Percentiles rank a stretch among this genome's conserved stretches.
Evolutionary conservation across 257 asterid species (phyloP).

Genomic region (Lavandula angustifolia): DNA sequence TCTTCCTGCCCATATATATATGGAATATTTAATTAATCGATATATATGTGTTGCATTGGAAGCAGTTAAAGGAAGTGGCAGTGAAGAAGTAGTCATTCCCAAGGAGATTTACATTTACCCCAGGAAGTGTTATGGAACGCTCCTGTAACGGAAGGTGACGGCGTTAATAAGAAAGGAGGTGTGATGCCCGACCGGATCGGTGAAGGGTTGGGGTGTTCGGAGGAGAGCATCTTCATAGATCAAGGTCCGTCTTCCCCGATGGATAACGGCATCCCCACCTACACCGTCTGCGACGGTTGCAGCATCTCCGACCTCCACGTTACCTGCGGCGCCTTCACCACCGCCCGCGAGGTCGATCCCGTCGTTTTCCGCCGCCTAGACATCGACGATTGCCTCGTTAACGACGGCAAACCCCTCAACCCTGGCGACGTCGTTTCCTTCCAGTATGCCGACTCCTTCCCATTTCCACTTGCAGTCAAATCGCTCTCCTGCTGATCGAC

Average conservation of each 20-base stretch:
- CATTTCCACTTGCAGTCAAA: constrained; percentile 51
- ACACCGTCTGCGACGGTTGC: constrained; percentile 65
- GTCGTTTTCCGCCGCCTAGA: constrained; percentile 44
- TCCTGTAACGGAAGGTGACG: constrained; percentile 3
- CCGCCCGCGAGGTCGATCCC: constrained; percentile 60
- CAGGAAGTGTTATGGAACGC: constrained; percentile 38
- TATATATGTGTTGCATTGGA: constrained; percentile 31
- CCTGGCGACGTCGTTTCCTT: constrained; percentile 49
- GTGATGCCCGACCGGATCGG: constrained; percentile 45
- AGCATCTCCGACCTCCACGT: constrained; percentile 62
- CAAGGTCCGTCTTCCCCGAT: constrained; percentile 54
- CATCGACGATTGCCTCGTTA: constrained; percentile 65
- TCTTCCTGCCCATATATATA: neutral
- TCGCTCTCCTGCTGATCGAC: constrained; percentile 40
- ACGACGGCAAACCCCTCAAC: constrained; percentile 52
- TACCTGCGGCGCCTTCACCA: constrained; percentile 76
- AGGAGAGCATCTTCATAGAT: constrained; percentile 41
- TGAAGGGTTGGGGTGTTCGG: constrained; percentile 34
- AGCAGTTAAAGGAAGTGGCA: constrained; percentile 33
- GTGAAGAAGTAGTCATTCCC: constrained; percentile 35
- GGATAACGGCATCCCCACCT: constrained; percentile 73
- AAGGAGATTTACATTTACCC: constrained; percentile 28
- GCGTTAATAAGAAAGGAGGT: constrained; percentile 3
- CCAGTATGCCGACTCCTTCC: constrained; percentile 61
- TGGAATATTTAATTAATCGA: too few relatives aligned